These are phyloP conservation scores for Daucus carota DNA, from an alignment of 129 eudicot species.

Conservation along the genomic window DH1_v3.0 NC_030385.2:34345001-34345500, in stretches of 20 bases:
- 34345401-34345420: not conserved
- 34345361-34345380: not conserved
- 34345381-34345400: not conserved
- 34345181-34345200: not conserved
- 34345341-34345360: not conserved
- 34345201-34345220: not conserved
- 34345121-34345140: not conserved
- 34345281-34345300: not conserved
- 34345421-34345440: not conserved
- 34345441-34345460: not conserved
- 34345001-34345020: slow-evolving; percentile 51
- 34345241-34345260: not conserved
- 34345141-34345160: not conserved
- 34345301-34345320: not conserved
- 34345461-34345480: not conserved
- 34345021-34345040: slow-evolving; percentile 31
- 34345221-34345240: not conserved
- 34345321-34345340: not conserved
- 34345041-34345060: slow-evolving; percentile 68
- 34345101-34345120: slow-evolving; percentile 1
- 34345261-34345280: no score
- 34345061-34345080: slow-evolving; percentile 65
- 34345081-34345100: slow-evolving; percentile 33
- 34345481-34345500: not conserved
- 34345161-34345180: slow-evolving; percentile 4